Conservation (phyloP, 768 basidiomycete species). For the Boletus subparvulus region DNA sequence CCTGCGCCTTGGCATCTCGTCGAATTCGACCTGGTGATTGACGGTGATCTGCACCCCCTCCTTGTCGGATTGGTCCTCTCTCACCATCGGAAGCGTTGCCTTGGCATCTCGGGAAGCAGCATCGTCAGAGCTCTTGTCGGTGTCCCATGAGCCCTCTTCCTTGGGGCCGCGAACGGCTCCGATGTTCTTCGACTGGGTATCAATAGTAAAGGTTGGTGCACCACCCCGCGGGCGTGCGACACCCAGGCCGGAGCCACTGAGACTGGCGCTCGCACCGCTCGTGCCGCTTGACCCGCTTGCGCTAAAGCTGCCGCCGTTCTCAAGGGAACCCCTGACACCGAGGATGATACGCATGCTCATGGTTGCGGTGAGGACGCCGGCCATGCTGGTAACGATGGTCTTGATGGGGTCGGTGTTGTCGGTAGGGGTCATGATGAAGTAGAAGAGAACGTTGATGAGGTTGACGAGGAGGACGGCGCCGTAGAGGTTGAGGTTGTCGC, state of each 20-base stretch:
- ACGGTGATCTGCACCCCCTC: slow-evolving; percentile 60
- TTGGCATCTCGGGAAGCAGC: slow-evolving; percentile 37
- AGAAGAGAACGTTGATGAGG: slow-evolving; percentile 82
- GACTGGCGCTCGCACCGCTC: slow-evolving; percentile 51
- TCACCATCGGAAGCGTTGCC: slow-evolving; percentile 35
- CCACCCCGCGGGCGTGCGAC: slow-evolving; percentile 28
- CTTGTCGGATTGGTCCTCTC: slow-evolving; percentile 27
- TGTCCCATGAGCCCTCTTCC: slow-evolving; percentile 41
- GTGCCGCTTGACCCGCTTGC: slow-evolving; percentile 43
- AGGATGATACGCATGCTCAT: slow-evolving; percentile 89
- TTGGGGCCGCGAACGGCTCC: slow-evolving; percentile 41
- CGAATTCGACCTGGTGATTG: slow-evolving; percentile 55
- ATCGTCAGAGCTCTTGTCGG: slow-evolving; percentile 42
- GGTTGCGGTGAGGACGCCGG: slow-evolving; percentile 82
- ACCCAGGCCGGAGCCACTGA: slow-evolving; percentile 19
- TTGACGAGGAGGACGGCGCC: slow-evolving; percentile 79
- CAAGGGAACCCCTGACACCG: slow-evolving; percentile 74
- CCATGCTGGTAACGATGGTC: slow-evolving; percentile 83
- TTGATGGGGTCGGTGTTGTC: slow-evolving; percentile 63
- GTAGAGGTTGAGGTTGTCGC: slow-evolving; percentile 85
- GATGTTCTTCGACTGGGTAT: slow-evolving; percentile 48
- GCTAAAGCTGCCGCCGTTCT: slow-evolving; percentile 67
- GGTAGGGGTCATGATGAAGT: slow-evolving; percentile 78
- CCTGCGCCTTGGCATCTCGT: slow-evolving; percentile 26
- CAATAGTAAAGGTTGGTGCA: slow-evolving; percentile 41